Conservation (phyloP, 2,329 filamentous ascomycete species). For the Aquanectria penicillioides region DNA sequence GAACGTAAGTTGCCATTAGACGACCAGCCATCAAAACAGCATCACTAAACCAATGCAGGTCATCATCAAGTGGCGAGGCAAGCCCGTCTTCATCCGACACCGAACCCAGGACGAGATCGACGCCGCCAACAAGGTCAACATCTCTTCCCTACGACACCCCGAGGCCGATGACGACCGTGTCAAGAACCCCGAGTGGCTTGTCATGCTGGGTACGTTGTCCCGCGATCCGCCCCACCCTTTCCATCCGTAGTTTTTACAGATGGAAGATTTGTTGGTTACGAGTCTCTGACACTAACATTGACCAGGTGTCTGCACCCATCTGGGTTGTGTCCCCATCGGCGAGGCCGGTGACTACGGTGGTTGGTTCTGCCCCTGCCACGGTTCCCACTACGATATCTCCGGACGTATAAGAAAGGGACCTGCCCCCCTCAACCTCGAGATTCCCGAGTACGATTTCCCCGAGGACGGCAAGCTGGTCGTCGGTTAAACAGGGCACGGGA, state of each 20-base stretch:
- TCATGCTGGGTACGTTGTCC: conserved; percentile 85
- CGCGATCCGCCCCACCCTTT: background rate
- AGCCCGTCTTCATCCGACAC: conserved; percentile 99
- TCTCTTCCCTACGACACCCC: conserved; percentile 87
- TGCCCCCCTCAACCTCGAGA: conserved; percentile 96
- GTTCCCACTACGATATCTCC: conserved; percentile 99
- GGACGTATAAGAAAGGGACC: conserved; percentile 98
- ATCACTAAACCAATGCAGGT: conserved; percentile 63
- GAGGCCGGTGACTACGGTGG: conserved; percentile 98
- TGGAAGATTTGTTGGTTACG: background rate
- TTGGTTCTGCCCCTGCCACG: conserved; percentile 99
- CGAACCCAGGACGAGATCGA: conserved; percentile 92
- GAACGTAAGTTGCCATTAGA: conserved; percentile 75
- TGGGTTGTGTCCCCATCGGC: conserved; percentile 98
- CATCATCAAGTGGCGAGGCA: conserved; percentile 99
- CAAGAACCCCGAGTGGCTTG: conserved; percentile 97
- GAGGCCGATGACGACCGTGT: conserved; percentile 92
- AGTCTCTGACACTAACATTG: conserved; percentile 23
- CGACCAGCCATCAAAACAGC: background rate
- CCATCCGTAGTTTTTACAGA: background rate
- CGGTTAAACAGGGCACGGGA: conserved; percentile 71
- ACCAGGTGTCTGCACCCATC: conserved; percentile 95
- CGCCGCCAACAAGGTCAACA: conserved; percentile 89
- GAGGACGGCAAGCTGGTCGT: conserved; percentile 90
- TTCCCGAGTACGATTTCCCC: conserved; percentile 91